Percentiles rank a stretch among this genome's conserved stretches.
phyloP scores from a whole-genome alignment of 805 yeast species.

The Wickerhamomyces hampshirensis region DNA sequence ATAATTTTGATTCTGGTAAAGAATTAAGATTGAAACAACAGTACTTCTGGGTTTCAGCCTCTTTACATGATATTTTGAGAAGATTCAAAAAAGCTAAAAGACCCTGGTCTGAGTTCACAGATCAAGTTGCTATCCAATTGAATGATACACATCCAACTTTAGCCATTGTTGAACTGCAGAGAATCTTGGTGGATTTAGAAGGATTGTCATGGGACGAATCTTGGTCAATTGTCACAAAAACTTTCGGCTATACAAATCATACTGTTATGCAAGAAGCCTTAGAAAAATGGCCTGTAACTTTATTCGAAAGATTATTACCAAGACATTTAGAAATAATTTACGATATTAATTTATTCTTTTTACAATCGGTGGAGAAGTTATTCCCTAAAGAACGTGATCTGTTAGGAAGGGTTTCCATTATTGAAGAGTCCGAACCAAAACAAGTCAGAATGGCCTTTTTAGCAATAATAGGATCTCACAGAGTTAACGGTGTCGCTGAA shows the following conservation, averaged over 20 bases:
- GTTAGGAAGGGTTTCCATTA: constrained; percentile 68
- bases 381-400: constrained; percentile 71
- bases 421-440: constrained; percentile 78
- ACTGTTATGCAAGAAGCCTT: constrained; percentile 94
- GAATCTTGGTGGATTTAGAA: constrained; percentile 82
- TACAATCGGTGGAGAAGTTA: constrained; percentile 65
- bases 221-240: constrained; percentile 74
- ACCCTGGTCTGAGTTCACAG: constrained; percentile 81
- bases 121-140: constrained; percentile 84
- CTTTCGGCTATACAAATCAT: constrained; percentile 91
- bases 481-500: constrained; percentile 95
- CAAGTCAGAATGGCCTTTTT: constrained; percentile 88
- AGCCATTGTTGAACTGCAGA: constrained; percentile 84
- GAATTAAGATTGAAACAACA: constrained; percentile 92
- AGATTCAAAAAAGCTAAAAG: constrained; percentile 75
- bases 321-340: constrained; percentile 89
- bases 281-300: constrained; percentile 91
- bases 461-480: constrained; percentile 90
- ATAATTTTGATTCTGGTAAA: constrained; percentile 86
- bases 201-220: constrained; percentile 78
- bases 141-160: constrained; percentile 94
- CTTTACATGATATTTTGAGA: constrained; percentile 84
- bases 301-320: constrained; percentile 75
- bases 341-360: constrained; percentile 75
- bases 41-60: constrained; percentile 95